Base-by-base conservation (phyloP, 2,329 filamentous ascomycete genomes). In the Aphanocladium album region DNA sequence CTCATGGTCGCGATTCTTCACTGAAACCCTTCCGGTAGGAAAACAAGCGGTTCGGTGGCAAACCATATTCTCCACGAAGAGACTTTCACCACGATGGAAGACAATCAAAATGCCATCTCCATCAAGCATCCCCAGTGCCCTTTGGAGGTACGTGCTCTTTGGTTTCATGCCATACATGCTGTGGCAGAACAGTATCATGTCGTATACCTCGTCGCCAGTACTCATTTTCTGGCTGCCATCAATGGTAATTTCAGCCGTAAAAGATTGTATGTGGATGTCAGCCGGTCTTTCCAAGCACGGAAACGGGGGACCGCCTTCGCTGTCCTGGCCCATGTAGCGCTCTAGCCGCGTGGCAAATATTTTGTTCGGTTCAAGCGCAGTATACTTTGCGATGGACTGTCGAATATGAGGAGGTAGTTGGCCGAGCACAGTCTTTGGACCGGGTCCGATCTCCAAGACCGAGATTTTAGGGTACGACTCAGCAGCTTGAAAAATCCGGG, bases 121-220 rank as follows among this genome's bases (percentile, higher is more conserved):
- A 62, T 64, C 69, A 35, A 87, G 80, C 76, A 83, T 74, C 19
- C 69, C 64, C 8, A 87, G 67, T 2, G 80, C 77, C 19, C 62
- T 65, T 67, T 79, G 67, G 63, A 88, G 77, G 62, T 75, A 77
- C 1, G 16, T 67, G n/a, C 63, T 65, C 64, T 83, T 81, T 3
- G 76, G 75, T 0, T 74, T 74, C 79, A 87, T 81, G 62, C 82
- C 82, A 64, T 87, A 86, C 78, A 87, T 79, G 72, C 85, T 86
- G 68, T 87, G 84, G 64, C 83, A 87, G 70, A 88, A 85, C 5
- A 88, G 66, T 17, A 88, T 68, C 47, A 86, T 16, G 64, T 88
- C 78, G 66, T 79, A 87, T 62, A 72, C 77, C 33, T 76, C 68
- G 35, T 71, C 65, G 1, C 53, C 39, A 9, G 6, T 52, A 16